phyloP scores from a whole-genome alignment of 2,329 filamentous ascomycete genomes.

The Chaetothyriales sp. region DNA sequence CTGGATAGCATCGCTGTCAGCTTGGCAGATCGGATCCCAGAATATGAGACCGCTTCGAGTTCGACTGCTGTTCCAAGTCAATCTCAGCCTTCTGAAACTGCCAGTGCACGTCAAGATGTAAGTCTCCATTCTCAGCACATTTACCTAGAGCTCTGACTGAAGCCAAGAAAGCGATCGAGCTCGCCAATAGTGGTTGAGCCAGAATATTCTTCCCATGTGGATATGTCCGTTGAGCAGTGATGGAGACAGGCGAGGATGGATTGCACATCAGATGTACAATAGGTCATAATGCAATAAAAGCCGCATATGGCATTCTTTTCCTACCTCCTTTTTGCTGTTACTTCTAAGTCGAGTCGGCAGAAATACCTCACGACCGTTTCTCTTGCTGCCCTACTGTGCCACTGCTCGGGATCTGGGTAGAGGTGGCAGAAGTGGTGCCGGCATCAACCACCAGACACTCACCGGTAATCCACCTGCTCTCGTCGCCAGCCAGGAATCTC shows the following conservation, averaged over 20 bases:
- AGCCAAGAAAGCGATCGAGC: not conserved
- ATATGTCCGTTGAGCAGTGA: not conserved
- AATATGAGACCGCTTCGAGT: too few species aligned
- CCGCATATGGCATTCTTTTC: not conserved
- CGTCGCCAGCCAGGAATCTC: constrained; percentile 36
- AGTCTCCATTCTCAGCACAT: not conserved
- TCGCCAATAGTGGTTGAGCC: too few species aligned
- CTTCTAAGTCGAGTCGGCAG: too few species aligned
- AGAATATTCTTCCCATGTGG: too few species aligned
- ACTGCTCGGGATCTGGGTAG: constrained; percentile 25
- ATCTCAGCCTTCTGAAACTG: not conserved
- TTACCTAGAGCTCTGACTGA: not conserved
- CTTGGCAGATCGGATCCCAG: too few species aligned
- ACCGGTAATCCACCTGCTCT: constrained; percentile 39
- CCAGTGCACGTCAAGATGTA: not conserved
- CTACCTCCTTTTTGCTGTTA: not conserved
- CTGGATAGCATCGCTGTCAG: too few species aligned
- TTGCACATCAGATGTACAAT: not conserved
- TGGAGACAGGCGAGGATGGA: not conserved
- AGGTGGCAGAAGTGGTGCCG: constrained; percentile 30
- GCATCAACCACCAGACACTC: constrained; percentile 35
- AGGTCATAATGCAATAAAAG: not conserved
- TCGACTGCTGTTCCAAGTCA: not conserved
- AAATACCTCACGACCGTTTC: too few species aligned
- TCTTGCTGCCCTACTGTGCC: not conserved